A percentile compares a stretch with the other conserved stretches of the same genome.
phyloP scores from a whole-genome alignment of 768 basidiomycete species.

The Tricholoma hemisulphureum region DNA sequence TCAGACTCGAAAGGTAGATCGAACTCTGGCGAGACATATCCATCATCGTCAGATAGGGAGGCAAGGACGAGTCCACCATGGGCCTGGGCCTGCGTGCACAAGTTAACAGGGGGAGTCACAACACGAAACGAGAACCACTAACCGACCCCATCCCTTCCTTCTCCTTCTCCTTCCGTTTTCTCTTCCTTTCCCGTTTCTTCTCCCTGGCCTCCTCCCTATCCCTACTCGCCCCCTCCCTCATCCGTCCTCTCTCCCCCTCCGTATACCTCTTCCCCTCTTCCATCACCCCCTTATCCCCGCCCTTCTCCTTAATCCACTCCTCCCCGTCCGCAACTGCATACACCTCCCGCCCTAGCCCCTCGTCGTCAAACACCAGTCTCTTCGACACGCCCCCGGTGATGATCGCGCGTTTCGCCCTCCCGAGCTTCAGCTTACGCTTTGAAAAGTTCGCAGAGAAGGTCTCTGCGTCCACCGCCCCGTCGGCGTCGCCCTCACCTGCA shows the following conservation, averaged over 20 bases:
- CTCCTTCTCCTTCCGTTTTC: constrained; percentile 50
- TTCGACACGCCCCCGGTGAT: constrained; percentile 59
- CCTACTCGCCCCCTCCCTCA: constrained; percentile 64
- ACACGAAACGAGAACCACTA: constrained; percentile 14
- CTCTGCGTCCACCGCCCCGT: constrained; percentile 42
- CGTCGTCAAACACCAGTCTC: constrained; percentile 90
- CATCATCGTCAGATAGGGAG: constrained; percentile 40
- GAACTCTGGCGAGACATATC: constrained; percentile 72
- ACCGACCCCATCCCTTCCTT: constrained; percentile 12
- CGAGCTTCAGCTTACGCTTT: constrained; percentile 80
- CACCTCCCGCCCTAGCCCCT: constrained; percentile 73
- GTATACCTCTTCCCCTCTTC: constrained; percentile 70
- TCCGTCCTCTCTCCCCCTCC: constrained; percentile 67
- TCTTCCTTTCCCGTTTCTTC: constrained; percentile 86
- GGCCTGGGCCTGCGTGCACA: constrained; percentile 29
- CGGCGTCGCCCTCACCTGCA: constrained; percentile 16
- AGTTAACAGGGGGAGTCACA: constrained; percentile 4
- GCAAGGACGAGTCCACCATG: constrained; percentile 37
- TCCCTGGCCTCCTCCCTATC: constrained; percentile 86
- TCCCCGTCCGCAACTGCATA: constrained; percentile 81
- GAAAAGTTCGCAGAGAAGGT: constrained; percentile 56
- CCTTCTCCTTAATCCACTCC: constrained; percentile 63
- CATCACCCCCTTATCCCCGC: constrained; percentile 61
- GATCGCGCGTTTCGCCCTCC: constrained; percentile 69
- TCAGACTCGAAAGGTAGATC: constrained; percentile 37